phyloP scores from a whole-genome alignment of 1,139 yeast genomes.

The Taiozyma sp. region DNA sequence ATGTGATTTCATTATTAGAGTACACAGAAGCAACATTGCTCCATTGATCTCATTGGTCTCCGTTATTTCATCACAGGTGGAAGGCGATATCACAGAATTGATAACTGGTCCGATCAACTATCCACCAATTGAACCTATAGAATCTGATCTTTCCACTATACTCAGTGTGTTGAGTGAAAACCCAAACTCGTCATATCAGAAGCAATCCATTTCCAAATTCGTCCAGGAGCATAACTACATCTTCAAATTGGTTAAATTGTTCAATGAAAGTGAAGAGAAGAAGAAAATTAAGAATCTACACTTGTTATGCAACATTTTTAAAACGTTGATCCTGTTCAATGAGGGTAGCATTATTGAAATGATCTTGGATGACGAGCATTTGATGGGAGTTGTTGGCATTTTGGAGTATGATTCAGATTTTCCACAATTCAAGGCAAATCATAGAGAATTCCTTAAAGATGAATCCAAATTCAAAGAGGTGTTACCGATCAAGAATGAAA shows the following conservation, averaged over 20 bases:
- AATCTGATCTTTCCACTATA: slow-evolving; percentile 40
- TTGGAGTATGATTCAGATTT: slow-evolving; percentile 88
- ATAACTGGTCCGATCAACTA: slow-evolving; percentile 75
- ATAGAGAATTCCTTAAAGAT: slow-evolving; percentile 57
- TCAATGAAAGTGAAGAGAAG: slow-evolving; percentile 49
- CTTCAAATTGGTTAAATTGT: slow-evolving; percentile 43
- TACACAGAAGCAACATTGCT: slow-evolving; percentile 54
- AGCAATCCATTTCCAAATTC: slow-evolving; percentile 48
- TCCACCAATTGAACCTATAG: slow-evolving; percentile 52
- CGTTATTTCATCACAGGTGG: slow-evolving; percentile 49
- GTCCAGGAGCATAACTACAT: slow-evolving; percentile 51
- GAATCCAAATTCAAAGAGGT: slow-evolving; percentile 68
- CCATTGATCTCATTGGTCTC: slow-evolving; percentile 72
- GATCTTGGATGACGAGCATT: slow-evolving; percentile 56
- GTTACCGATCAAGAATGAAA: slow-evolving; percentile 52
- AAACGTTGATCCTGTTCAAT: slow-evolving; percentile 64
- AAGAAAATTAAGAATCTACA: slow-evolving; percentile 53
- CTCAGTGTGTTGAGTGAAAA: slow-evolving; percentile 48
- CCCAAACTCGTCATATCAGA: slow-evolving; percentile 50
- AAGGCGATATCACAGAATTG: slow-evolving; percentile 62
- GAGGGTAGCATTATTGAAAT: slow-evolving; percentile 66
- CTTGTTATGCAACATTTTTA: slow-evolving; percentile 65
- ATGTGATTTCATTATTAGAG: slow-evolving; percentile 73
- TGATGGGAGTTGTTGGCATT: slow-evolving; percentile 71
- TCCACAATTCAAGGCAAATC: slow-evolving; percentile 75